These are phyloP conservation scores for Oryza longistaminata DNA, from an alignment of 176 grass and related monocot species.

Conservation along the genomic window DNA sequence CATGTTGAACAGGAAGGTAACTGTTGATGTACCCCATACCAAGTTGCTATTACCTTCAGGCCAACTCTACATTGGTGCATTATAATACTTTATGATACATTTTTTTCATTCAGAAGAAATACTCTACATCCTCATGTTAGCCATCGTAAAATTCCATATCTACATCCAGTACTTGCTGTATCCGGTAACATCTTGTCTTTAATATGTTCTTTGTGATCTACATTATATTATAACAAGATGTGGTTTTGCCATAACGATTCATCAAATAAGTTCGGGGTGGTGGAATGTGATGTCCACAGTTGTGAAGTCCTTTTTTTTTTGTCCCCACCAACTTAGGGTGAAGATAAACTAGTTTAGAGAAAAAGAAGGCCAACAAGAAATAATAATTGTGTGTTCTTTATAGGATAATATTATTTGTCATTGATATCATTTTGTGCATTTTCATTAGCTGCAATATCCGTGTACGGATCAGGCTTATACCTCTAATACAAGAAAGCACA, in stretches of 20 bases:
- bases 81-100: not conserved
- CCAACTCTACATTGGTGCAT: constrained; percentile 4
- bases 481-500: not conserved
- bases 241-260: not conserved
- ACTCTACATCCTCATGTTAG: not conserved
- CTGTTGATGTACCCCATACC: not conserved
- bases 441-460: not conserved
- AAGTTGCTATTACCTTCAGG: not conserved
- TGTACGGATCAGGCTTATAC: not conserved
- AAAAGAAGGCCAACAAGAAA: not conserved
- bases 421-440: not conserved
- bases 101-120: not conserved
- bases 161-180: not conserved
- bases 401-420: not conserved
- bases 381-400: constrained; percentile 10
- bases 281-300: not conserved
- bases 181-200: not conserved
- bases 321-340: not conserved
- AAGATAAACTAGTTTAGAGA: not conserved
- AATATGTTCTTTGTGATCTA: constrained; percentile 23
- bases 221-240: not conserved
- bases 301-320: not conserved
- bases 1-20: constrained; percentile 61
- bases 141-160: not conserved
- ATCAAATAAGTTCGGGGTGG: not conserved